These are phyloP conservation scores for Asterella californica DNA, from an alignment of 225 moss, liverwort and hornwort genomes.

Conservation along the genomic window DNA sequence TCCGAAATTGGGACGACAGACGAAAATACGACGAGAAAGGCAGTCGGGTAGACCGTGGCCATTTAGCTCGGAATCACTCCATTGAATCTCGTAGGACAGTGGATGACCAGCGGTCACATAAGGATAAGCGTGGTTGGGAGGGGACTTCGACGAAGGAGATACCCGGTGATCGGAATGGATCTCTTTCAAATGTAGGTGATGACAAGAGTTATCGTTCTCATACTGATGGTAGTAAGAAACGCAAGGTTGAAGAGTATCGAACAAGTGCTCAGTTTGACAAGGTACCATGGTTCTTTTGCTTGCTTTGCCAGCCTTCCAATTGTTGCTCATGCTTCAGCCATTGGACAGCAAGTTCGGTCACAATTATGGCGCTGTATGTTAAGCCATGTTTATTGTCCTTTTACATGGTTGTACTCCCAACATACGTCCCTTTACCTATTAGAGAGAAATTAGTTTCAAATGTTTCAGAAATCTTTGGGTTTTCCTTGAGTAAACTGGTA, in stretches of 20 bases:
- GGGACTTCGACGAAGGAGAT: slow-evolving; percentile 55
- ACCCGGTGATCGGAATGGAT: slow-evolving; percentile 66
- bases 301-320: slow-evolving; percentile 41
- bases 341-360: slow-evolving; percentile 18
- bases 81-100: slow-evolving; percentile 58
- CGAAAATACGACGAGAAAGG: slow-evolving; percentile 73
- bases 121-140: slow-evolving; percentile 74
- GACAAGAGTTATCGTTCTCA: slow-evolving; percentile 70
- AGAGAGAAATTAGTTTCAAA: neutral
- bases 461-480: slow-evolving; percentile 1
- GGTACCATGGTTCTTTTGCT: slow-evolving; percentile 50
- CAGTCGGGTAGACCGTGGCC: slow-evolving; percentile 50
- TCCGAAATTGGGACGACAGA: slow-evolving; percentile 63
- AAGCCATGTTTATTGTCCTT: slow-evolving; percentile 20
- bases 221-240: slow-evolving; percentile 78
- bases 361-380: slow-evolving; percentile 28
- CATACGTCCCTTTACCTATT: neutral
- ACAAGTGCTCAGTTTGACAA: slow-evolving; percentile 83
- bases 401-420: slow-evolving; percentile 12
- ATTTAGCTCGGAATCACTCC: slow-evolving; percentile 42
- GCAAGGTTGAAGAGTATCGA: slow-evolving; percentile 61
- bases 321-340: slow-evolving; percentile 32
- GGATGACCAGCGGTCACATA: slow-evolving; percentile 59
- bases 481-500: slow-evolving; percentile 12
- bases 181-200: slow-evolving; percentile 44